Base-by-base conservation (phyloP, 2,329 filamentous ascomycete species). In the Sphaerulina musiva region DNA sequence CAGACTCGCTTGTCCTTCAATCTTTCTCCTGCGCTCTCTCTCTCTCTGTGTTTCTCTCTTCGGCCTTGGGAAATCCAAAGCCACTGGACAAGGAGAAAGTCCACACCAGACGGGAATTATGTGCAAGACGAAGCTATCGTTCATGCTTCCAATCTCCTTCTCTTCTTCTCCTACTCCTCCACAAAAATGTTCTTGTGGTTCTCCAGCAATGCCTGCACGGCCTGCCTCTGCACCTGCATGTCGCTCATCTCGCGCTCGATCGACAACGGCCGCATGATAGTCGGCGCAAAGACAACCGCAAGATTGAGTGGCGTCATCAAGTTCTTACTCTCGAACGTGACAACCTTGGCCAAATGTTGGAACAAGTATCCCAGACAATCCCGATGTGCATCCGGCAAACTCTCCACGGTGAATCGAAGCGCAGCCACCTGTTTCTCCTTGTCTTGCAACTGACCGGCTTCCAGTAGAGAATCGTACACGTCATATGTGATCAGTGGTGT, bases 241-340 rank as follows among this genome's bases (percentile, higher is more conserved):
- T 98, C 93, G 31, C 85, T 92, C 84, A 98, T 95, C 71, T 98
- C 93, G 57, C 90, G 84, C 70, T 95, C 89, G 57, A 97, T 81
- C 66, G 86, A 92, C 68, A 84, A 80, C 53, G 95, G 90, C 63
- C 92, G 83, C 89, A 98, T 95, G 64, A 98, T 95, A 1, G 93
- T 98, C 6, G 93, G 93, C 7, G 93, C 93, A 69, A 98, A 98
- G 38, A 98, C 93, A 41, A 98, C 93, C 3, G 93, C 90, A 57
- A 97, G 75, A 68, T 98, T 98, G 73, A 95, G 88, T 53, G 92
- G 88, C 23, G 89, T 95, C 93, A 98, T 98, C 70, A 96, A 72
- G 68, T 97, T 97, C 69, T 95, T 87, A 39, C 80, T 80, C 68
- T 95, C 87, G 60, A 87, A 83, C 63, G 84, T 79, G 54, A 95